phyloP scores from a whole-genome alignment of 1,284 basidiomycete species.

The Athelia sp. region DNA sequence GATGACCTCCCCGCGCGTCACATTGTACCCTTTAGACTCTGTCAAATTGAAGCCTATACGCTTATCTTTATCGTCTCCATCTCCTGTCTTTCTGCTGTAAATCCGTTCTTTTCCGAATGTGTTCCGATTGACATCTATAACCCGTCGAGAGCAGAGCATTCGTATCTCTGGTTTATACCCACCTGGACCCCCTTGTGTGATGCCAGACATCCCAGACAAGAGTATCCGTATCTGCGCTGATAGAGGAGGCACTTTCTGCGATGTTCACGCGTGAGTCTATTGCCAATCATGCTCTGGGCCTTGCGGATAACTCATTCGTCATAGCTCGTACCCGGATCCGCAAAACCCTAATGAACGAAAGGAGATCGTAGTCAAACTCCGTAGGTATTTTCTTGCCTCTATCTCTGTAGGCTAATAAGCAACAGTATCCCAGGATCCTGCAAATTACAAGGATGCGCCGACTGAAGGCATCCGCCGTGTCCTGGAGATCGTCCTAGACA shows the following conservation, averaged over 20 bases:
- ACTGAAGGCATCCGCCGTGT: slow-evolving; percentile 93
- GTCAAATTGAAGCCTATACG: too few species aligned
- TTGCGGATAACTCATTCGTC: neutral
- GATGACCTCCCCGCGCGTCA: too few species aligned
- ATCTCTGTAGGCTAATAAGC: neutral
- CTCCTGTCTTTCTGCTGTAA: too few species aligned
- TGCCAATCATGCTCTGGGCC: neutral
- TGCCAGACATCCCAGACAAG: slow-evolving; percentile 47
- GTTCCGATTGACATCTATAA: too few species aligned
- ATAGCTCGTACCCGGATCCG: slow-evolving; percentile 72
- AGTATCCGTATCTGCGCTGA: slow-evolving; percentile 52
- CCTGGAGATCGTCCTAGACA: slow-evolving; percentile 72
- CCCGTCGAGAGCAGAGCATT: too few species aligned
- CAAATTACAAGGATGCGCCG: slow-evolving; percentile 90
- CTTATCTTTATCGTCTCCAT: too few species aligned
- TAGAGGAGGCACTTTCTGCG: slow-evolving; percentile 77
- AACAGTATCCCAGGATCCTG: slow-evolving; percentile 79
- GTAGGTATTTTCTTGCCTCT: slow-evolving; percentile 34
- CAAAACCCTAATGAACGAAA: slow-evolving; percentile 53
- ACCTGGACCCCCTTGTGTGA: slow-evolving; percentile 2
- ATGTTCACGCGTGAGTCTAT: slow-evolving; percentile 64
- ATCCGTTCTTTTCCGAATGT: too few species aligned
- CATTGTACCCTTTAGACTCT: too few species aligned
- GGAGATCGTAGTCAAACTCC: slow-evolving; percentile 78
- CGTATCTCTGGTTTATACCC: too few species aligned